phyloP scores from a whole-genome alignment of 345 rosid species.

The Cardamine chenopodiifolia region DNA sequence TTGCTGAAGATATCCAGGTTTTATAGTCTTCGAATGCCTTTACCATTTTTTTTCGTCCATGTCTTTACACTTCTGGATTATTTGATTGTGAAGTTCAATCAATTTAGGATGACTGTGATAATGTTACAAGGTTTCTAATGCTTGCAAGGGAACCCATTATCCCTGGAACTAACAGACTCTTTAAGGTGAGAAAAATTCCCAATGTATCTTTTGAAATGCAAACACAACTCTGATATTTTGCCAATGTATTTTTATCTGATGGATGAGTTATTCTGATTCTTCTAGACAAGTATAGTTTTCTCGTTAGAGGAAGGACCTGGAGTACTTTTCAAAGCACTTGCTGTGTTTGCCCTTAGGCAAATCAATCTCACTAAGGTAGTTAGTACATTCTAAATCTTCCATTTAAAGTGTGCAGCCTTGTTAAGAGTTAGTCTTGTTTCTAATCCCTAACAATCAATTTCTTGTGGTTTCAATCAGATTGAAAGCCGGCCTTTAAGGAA shows the following conservation, averaged over 20 bases:
- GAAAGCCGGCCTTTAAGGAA: conserved; percentile 94
- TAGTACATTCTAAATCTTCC: not conserved
- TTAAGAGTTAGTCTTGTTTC: conserved; percentile 4
- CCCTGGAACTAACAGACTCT: conserved; percentile 81
- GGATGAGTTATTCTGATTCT: conserved; percentile 25
- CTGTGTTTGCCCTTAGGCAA: conserved; percentile 88
- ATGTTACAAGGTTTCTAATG: conserved; percentile 92
- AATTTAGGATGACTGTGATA: conserved; percentile 77
- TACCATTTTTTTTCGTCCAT: not conserved
- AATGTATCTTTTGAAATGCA: not conserved
- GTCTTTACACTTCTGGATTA: conserved; percentile 9
- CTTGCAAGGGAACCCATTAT: conserved; percentile 98
- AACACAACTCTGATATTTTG: not conserved
- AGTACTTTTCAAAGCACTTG: conserved; percentile 95
- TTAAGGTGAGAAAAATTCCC: conserved; percentile 66
- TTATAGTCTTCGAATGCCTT: conserved; percentile 15
- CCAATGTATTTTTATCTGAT: conserved; percentile 3
- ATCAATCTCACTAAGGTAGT: conserved; percentile 87
- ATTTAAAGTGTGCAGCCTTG: not conserved
- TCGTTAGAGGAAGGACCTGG: conserved; percentile 98
- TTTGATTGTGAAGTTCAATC: conserved; percentile 35
- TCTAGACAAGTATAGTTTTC: conserved; percentile 91
- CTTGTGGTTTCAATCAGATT: conserved; percentile 54
- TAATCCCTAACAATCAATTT: not conserved
- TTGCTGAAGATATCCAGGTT: conserved; percentile 97